Base-by-base conservation (phyloP, 2,329 filamentous ascomycete species). In the Pseudonectria foliicola region DNA sequence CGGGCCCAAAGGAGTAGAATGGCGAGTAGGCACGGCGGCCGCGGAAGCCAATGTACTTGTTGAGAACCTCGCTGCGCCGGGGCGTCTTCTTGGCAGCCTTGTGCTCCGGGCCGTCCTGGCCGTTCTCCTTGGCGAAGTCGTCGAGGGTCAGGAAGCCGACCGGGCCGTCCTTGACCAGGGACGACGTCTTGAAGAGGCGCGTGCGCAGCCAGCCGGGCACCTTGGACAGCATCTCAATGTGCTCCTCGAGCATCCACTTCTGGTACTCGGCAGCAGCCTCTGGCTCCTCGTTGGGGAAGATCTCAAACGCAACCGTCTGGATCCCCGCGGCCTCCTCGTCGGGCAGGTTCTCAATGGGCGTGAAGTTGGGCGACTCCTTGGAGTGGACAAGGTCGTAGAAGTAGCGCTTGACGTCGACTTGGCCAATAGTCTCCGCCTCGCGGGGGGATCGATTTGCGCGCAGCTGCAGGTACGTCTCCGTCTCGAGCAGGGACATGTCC, bases 191-290 rank as follows among this genome's bases (percentile, higher is more conserved):
- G 59, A 82, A 88, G 27, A 82, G 63, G 26, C 86, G 71, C 12
- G 81, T 82, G 25, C 86, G 77, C 39, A 84, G 62, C 85, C 86
- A 94, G 4, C 87, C 87, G 0, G 84, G 81, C 0, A 89, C 73
- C 51, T 82, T 82, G 42, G 80, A 67, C 38, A 93, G 56, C 71
- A 88, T 73, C 3, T 71, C 68, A 13, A 82, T 69, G 55, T 92
- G 85, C 56, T 92, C 85, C 42, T 88, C 76, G 21, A 73, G 63
- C 53, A 85, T 83, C 85, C 85, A 93, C 53, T 70, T 76, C 36
- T 70, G 61, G 35, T 80, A 68, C 29, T 73, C 70, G 14, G 71
- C 67, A 16, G 66, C 63, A 1, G 75, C 74, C 5, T 53, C 56
- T 2, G 71, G 66, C n/a, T 56, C 54, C 10, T 64, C 62, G 6